These are phyloP conservation scores for Aspergillus tanneri DNA, from an alignment of 2,329 filamentous ascomycete species.

Conservation along the genomic window DNA sequence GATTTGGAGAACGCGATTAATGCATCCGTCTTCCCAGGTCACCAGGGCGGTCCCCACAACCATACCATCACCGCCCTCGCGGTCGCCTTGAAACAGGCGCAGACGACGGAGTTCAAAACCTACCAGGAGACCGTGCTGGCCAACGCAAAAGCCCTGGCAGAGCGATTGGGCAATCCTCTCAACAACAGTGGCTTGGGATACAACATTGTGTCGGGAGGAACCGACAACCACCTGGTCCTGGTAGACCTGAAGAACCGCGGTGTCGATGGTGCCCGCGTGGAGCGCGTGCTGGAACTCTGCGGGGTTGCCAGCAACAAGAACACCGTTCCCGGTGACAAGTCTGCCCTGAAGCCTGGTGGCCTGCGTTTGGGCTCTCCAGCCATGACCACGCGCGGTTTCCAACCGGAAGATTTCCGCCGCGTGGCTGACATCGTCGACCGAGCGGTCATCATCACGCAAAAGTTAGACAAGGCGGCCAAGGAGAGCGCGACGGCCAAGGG, in stretches of 20 bases:
- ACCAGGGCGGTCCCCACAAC: slow-evolving; percentile 98
- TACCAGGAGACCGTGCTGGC: slow-evolving; percentile 91
- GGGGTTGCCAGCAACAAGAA: slow-evolving; percentile 99
- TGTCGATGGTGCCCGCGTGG: slow-evolving; percentile 88
- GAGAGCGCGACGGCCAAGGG: slow-evolving; percentile 79
- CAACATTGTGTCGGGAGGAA: slow-evolving; percentile 92
- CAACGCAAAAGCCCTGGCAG: slow-evolving; percentile 90
- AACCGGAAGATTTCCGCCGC: slow-evolving; percentile 79
- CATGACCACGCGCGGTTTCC: slow-evolving; percentile 96
- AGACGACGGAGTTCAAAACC: slow-evolving; percentile 82
- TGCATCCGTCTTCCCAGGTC: slow-evolving; percentile 97
- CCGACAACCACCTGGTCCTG: slow-evolving; percentile 96
- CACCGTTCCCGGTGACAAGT: slow-evolving; percentile 92
- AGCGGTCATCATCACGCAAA: slow-evolving; percentile 73
- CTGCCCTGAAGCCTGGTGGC: slow-evolving; percentile 87
- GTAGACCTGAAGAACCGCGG: slow-evolving; percentile 84
- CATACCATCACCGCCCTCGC: slow-evolving; percentile 98
- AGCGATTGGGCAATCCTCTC: slow-evolving; percentile 69
- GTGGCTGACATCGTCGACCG: slow-evolving; percentile 85
- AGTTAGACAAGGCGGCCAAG: slow-evolving; percentile 64
- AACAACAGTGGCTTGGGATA: slow-evolving; percentile 70
- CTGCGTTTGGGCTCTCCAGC: slow-evolving; percentile 92
- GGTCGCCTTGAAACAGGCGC: slow-evolving; percentile 92
- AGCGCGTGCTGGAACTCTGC: slow-evolving; percentile 85
- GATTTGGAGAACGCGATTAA: slow-evolving; percentile 97